Evolutionary conservation across 306 rosid genomes (phyloP).

Genomic region (Pyrus bretschneideri): DNA sequence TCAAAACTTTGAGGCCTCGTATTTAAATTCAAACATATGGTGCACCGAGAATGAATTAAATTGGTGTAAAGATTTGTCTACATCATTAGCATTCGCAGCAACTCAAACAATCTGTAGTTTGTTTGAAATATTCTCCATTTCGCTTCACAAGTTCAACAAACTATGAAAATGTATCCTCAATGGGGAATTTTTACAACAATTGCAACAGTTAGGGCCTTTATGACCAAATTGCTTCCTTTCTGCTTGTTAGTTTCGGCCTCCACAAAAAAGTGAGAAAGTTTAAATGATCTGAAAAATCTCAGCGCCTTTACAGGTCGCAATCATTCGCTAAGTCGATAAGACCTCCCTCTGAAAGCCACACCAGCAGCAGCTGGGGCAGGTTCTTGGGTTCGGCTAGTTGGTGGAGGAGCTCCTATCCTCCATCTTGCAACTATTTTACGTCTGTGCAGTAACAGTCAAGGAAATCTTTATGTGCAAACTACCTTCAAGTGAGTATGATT

Average conservation of each 20-base stretch:
- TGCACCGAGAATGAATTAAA: neutral
- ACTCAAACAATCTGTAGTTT: neutral
- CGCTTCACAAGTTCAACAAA: neutral
- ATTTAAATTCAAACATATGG: neutral
- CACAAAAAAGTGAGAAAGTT: constrained; percentile 1
- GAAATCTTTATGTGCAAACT: constrained; percentile 1
- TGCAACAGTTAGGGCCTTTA: constrained; percentile 3
- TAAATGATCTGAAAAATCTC: constrained; percentile 1
- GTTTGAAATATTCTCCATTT: neutral
- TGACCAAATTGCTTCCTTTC: constrained; percentile 2
- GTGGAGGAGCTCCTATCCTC: constrained; percentile 71
- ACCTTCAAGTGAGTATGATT: neutral
- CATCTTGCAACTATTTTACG: constrained; percentile 63
- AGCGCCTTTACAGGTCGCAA: neutral
- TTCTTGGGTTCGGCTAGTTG: constrained; percentile 20
- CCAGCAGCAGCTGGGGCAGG: constrained; percentile 50
- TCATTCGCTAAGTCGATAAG: constrained; percentile 58
- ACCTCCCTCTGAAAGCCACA: constrained; percentile 75
- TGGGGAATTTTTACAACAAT: constrained; percentile 1
- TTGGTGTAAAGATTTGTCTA: neutral
- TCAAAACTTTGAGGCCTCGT: neutral
- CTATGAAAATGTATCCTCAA: neutral
- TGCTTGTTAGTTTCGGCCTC: constrained; percentile 24
- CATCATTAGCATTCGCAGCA: neutral
- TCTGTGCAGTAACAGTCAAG: constrained; percentile 53